These are phyloP conservation scores for Metschnikowia rubicola DNA, from an alignment of 805 yeast genomes.

Conservation along the genomic window DNA sequence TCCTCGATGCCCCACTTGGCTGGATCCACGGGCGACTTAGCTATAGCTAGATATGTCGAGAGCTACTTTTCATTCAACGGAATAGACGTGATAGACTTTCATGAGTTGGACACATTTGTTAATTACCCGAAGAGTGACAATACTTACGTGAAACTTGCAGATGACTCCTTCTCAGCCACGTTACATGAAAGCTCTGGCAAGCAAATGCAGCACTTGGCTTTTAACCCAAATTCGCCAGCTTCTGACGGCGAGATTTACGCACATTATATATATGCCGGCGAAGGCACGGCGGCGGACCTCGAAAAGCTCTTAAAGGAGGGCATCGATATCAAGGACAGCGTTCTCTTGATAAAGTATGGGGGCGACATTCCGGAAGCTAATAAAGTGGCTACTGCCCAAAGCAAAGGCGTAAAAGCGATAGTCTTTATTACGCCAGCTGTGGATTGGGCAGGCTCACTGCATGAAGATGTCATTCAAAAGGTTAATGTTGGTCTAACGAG, in stretches of 20 bases:
- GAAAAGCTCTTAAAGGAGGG: conserved; percentile 31
- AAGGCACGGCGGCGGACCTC: conserved; percentile 60
- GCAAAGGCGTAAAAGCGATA: conserved; percentile 58
- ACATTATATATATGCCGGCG: conserved; percentile 58
- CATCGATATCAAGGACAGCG: conserved; percentile 43
- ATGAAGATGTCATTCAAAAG: conserved; percentile 47
- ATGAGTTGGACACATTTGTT: conserved; percentile 51
- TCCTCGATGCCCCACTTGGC: conserved; percentile 83
- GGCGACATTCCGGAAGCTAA: conserved; percentile 36
- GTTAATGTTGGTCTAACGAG: conserved; percentile 58
- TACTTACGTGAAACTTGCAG: conserved; percentile 29
- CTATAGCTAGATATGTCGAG: conserved; percentile 64
- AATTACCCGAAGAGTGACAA: conserved; percentile 54
- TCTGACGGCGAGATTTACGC: conserved; percentile 54
- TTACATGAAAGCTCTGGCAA: conserved; percentile 32
- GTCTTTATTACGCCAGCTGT: conserved; percentile 51
- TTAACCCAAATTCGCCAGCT: conserved; percentile 60
- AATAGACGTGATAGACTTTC: conserved; percentile 47
- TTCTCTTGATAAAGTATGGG: conserved; percentile 62
- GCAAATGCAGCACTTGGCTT: conserved; percentile 44
- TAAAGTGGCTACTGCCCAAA: conserved; percentile 48
- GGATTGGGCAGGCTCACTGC: conserved; percentile 15
- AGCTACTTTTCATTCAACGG: conserved; percentile 58
- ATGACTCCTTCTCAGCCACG: conserved; percentile 37
- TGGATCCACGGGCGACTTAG: conserved; percentile 82